Base-by-base conservation (phyloP, 768 basidiomycete genomes). In the Cystofilobasidium bisporidii region DNA sequence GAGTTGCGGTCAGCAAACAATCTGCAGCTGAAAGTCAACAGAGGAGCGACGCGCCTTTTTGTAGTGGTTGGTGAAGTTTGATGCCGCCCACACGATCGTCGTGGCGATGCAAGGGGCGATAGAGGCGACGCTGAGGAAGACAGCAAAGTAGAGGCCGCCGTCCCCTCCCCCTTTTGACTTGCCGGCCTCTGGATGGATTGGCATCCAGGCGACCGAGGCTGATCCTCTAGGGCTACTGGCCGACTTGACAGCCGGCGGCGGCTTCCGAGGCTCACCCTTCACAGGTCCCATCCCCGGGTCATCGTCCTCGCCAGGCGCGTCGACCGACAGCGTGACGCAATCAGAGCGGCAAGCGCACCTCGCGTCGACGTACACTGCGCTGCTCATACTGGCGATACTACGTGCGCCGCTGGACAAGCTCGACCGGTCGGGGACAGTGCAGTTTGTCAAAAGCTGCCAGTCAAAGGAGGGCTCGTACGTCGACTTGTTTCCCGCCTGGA, bases 321-420 rank as follows among this genome's bases (percentile, higher is more conserved):
- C 40, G 15, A 15, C 32, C n/a, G 62, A 47, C 22, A 33, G 20
- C 11, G 43, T 41, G 6, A 61, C 66, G 24, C 57, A 28, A 24
- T 78, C 82, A 41, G 83, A 85, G 73, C 83, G 87, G 71, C 81
- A 83, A 22, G 88, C 89, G 0, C 87, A 97, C 76, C 79, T 97
- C 20, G 90, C 96, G 64, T 89, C 91, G 83, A 92, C 93, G 11
- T 99, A 98, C 73, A 90, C 91, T 0, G 90, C 92, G 0, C 75
- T 99, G 15, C 78, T 96, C 5, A 82, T 84, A 0, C 85, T 99
- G 15, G 84, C 87, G 0, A 86, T 96, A 70, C 81, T 99, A 30
- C 82, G 88, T n/a, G 94, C 96, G 73, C 85, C 89, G 71, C 87
- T 93, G 72, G 76, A 82, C 40, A 79, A 78, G 64, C 79, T 99